Conservation (phyloP, 1,284 basidiomycete species). For the Salmacisia buchloeana region DNA sequence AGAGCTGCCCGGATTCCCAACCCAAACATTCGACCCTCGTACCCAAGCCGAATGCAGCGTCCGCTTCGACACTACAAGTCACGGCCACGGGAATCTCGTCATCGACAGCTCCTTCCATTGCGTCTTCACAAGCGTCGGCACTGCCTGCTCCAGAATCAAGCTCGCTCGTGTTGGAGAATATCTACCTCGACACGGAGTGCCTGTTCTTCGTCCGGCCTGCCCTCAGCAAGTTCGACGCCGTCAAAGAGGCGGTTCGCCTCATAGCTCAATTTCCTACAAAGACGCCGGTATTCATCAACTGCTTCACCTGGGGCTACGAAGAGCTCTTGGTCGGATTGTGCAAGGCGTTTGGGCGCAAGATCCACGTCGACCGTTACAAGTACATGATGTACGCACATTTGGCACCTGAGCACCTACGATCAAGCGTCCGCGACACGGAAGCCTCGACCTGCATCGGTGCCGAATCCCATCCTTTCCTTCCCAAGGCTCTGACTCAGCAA, state of each 20-base stretch:
- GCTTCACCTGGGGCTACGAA: constrained; percentile 78
- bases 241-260: constrained; percentile 64
- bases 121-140: neutral
- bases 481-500: constrained; percentile 63
- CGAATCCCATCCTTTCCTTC: constrained; percentile 59
- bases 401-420: constrained; percentile 30
- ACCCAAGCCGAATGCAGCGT: too few species aligned
- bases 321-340: constrained; percentile 26
- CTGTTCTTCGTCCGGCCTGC: constrained; percentile 17
- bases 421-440: neutral
- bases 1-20: too few species aligned
- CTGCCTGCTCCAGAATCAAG: neutral
- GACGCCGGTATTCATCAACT: constrained; percentile 77
- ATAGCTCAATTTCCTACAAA: constrained; percentile 54
- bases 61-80: too few species aligned
- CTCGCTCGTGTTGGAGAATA: constrained; percentile 59
- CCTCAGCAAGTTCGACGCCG: constrained; percentile 40
- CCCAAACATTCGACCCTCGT: too few species aligned
- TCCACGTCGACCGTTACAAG: constrained; percentile 87
- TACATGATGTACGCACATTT: constrained; percentile 61
- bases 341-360: constrained; percentile 54
- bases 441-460: neutral
- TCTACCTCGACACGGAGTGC: constrained; percentile 79
- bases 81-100: neutral
- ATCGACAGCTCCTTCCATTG: neutral